These are phyloP conservation scores for Agaricus bisporus DNA, from an alignment of 768 basidiomycete genomes.

Conservation along the genomic window DNA sequence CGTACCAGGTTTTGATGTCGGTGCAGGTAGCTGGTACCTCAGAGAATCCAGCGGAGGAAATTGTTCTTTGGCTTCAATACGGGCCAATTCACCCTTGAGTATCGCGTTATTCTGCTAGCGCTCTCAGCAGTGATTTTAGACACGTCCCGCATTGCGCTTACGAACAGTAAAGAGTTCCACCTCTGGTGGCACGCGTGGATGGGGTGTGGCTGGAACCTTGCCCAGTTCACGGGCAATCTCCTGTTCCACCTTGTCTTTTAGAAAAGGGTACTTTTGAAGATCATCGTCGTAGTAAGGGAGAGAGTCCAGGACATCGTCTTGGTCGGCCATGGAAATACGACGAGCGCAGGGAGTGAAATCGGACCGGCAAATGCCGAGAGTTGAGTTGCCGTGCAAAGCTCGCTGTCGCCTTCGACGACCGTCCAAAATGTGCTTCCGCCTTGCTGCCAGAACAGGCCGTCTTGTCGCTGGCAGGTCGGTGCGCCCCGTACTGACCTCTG, in stretches of 20 bases:
- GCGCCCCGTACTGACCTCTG: constrained; percentile 23
- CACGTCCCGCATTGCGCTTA: constrained; percentile 24
- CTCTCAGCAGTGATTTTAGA: neutral
- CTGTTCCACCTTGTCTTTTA: constrained; percentile 70
- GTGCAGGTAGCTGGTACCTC: constrained; percentile 71
- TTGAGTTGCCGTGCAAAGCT: constrained; percentile 9
- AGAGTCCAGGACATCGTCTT: constrained; percentile 62
- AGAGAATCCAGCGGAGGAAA: constrained; percentile 63
- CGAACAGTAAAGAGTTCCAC: constrained; percentile 65
- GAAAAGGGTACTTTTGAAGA: constrained; percentile 64
- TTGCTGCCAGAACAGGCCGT: constrained; percentile 36
- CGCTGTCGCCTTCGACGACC: constrained; percentile 13
- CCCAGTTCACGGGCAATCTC: constrained; percentile 66
- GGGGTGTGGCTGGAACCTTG: constrained; percentile 52
- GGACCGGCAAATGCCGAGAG: constrained; percentile 30
- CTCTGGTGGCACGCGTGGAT: constrained; percentile 66
- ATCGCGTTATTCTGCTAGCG: constrained; percentile 54
- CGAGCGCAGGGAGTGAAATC: constrained; percentile 8
- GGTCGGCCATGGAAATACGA: neutral
- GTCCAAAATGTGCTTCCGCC: constrained; percentile 29
- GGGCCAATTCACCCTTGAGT: constrained; percentile 66
- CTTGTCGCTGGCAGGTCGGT: constrained; percentile 34
- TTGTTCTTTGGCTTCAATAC: constrained; percentile 63
- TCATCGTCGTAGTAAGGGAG: constrained; percentile 96
- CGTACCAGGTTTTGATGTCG: constrained; percentile 51